A percentile compares a stretch with the other conserved stretches of the same genome.
phyloP scores from a whole-genome alignment of 805 yeast species.

The Diddensiella caesifluorescens region DNA sequence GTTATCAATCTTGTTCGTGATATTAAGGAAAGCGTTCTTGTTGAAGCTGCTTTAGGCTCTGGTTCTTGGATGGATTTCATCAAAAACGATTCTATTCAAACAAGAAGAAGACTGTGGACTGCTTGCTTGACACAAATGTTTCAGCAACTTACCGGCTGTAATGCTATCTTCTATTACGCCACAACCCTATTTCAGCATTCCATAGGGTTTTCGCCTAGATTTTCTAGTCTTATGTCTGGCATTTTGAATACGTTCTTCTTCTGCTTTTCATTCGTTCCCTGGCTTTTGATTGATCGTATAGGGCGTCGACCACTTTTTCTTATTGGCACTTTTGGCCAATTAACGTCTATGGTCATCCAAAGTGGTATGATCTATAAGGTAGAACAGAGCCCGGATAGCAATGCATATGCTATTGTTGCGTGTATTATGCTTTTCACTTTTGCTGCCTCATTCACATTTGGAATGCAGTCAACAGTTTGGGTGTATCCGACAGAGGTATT shows the following conservation, averaged over 20 bases:
- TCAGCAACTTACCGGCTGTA: constrained; percentile 9
- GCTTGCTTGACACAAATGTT: constrained; percentile 9
- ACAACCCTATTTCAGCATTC: constrained; percentile 14
- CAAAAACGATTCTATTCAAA: constrained; percentile 7
- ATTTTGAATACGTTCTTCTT: constrained; percentile 12
- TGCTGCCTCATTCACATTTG: constrained; percentile 72
- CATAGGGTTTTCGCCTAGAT: constrained; percentile 13
- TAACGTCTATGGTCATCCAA: constrained; percentile 7
- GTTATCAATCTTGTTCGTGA: constrained; percentile 7
- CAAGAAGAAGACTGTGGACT: constrained; percentile 10
- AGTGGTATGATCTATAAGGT: constrained; percentile 15
- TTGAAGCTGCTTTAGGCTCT: constrained; percentile 6
- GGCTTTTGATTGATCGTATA: constrained; percentile 11
- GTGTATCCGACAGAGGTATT: constrained; percentile 74
- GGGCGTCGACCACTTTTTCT: constrained; percentile 8
- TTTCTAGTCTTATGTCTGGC: constrained; percentile 11
- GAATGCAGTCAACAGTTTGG: constrained; percentile 95
- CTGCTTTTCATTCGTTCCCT: constrained; percentile 11
- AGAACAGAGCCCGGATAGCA: constrained; percentile 4
- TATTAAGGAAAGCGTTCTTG: constrained; percentile 9
- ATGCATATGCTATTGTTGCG: constrained; percentile 23
- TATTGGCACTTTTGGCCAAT: constrained; percentile 11
- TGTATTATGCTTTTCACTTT: constrained; percentile 64
- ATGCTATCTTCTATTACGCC: constrained; percentile 12
- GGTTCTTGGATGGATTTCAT: constrained; percentile 12